Percentiles rank a stretch among this genome's conserved stretches.
These are phyloP conservation scores for Pharus latifolius DNA, from an alignment of 176 grass and related monocot species.

Conservation along the genomic window DNA sequence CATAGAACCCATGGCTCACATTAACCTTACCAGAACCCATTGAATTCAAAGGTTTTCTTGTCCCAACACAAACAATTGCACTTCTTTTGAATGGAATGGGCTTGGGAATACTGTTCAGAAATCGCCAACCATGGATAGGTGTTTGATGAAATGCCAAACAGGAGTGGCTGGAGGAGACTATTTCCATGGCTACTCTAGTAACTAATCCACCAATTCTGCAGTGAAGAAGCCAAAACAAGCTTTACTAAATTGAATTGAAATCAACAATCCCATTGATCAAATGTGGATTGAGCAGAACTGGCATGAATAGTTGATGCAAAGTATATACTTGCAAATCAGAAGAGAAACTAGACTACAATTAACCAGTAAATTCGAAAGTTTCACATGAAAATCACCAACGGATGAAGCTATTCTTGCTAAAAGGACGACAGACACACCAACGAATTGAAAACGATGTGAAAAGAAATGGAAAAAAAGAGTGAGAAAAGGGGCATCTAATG, in stretches of 20 bases:
- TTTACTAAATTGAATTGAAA: not conserved
- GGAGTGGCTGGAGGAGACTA: slow-evolving; percentile 49
- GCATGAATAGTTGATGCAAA: too few species aligned
- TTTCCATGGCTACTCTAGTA: slow-evolving; percentile 38
- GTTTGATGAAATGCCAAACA: slow-evolving; percentile 48
- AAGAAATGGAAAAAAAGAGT: too few species aligned
- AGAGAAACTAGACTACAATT: not conserved
- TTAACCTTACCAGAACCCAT: slow-evolving; percentile 10
- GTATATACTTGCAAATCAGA: not conserved
- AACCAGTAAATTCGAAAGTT: too few species aligned
- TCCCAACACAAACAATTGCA: slow-evolving; percentile 20
- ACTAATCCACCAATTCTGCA: slow-evolving; percentile 13
- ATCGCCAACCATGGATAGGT: slow-evolving; percentile 25
- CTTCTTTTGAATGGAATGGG: slow-evolving; percentile 18
- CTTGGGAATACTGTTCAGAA: slow-evolving; percentile 4
- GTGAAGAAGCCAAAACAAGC: not conserved
- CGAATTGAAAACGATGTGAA: too few species aligned
- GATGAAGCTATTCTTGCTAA: too few species aligned
- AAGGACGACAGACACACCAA: too few species aligned
- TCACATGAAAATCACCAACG: too few species aligned
- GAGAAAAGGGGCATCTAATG: too few species aligned
- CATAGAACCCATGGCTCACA: slow-evolving; percentile 18
- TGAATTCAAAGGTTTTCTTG: not conserved
- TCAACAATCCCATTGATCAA: not conserved
- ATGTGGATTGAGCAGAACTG: too few species aligned